These are phyloP conservation scores for Ceratobasidium sp. DNA, from an alignment of 1,284 basidiomycete genomes.

Conservation along the genomic window DNA sequence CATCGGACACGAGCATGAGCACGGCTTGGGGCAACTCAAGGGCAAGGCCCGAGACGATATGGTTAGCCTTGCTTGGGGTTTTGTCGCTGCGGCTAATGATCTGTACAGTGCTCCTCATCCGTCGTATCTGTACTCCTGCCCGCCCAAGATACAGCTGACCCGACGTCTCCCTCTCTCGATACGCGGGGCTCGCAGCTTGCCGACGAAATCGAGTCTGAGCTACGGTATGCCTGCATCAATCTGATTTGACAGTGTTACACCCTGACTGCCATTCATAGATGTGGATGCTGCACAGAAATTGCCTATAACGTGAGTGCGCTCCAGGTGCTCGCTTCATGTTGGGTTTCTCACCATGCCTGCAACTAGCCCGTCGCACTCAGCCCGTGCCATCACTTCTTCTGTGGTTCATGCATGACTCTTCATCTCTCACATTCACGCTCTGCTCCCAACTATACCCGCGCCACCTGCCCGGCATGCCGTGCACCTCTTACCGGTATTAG, in stretches of 20 bases:
- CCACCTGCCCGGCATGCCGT: constrained; percentile 48
- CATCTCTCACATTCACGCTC: constrained; percentile 45
- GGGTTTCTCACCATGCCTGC: background rate
- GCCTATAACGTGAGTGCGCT: constrained; percentile 46
- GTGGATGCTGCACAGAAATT: constrained; percentile 48
- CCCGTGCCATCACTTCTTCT: constrained; percentile 49
- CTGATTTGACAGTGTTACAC: background rate
- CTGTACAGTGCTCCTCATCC: constrained; percentile 11
- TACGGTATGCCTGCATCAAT: constrained; percentile 43
- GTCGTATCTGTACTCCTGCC: constrained; percentile 26
- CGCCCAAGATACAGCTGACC: background rate
- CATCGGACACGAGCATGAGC: background rate
- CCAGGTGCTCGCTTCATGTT: background rate
- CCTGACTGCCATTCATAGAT: constrained; percentile 41
- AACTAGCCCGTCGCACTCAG: constrained; percentile 45
- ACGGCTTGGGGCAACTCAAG: background rate
- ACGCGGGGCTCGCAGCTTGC: constrained; percentile 38
- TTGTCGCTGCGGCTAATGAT: background rate
- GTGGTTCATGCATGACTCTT: constrained; percentile 44
- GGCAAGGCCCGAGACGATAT: constrained; percentile 34
- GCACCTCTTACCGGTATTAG: constrained; percentile 37
- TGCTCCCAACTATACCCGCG: constrained; percentile 45
- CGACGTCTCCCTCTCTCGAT: constrained; percentile 2
- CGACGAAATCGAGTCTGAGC: constrained; percentile 49
- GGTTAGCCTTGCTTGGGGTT: background rate